Evolutionary conservation across 2,329 filamentous ascomycete species (phyloP), one percentile per base, ranked within the genome.

Genomic region (Ophiostoma ips): DNA sequence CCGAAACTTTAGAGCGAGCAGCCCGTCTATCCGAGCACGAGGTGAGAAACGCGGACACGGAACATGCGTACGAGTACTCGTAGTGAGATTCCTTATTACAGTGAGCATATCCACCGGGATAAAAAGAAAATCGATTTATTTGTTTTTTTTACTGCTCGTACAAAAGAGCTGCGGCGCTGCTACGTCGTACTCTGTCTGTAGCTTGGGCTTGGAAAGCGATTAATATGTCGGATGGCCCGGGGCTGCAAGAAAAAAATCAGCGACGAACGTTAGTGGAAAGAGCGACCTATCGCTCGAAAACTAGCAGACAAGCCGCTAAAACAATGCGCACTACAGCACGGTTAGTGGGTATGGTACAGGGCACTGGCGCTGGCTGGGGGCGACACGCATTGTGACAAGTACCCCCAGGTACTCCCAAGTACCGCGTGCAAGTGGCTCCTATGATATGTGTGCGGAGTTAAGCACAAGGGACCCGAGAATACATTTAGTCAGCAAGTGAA

Each of bases 211-310:
- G 49, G 51, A 47, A n/a, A n/a, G n/a, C n/a, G n/a, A n/a, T n/a
- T n/a, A n/a, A n/a, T n/a, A n/a, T n/a, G n/a, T 51, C 54, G 54
- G 54, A 55, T 55, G 46, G 50, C 48, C 54, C 54, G 54, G 54
- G 54, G 40, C 48, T 28, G 48, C 34, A 40, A 46, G 46, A 40
- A 38, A 34, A 51, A 24, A 40, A 18, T 31, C 24, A 41, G 45
- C 21, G n/a, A 8, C 11, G 15, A 43, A 43, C 11, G 24, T 28
- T 43, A 30, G 24, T 43, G 40, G 40, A 15, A 34, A 12, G 9
- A 34, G 31, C 13, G 31, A 16, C 15, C 7, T n/a, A 30, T 21
- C 21, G 40, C 24, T 9, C 10, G n/a, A 41, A n/a, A n/a, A n/a
- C n/a, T n/a, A n/a, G n/a, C n/a, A n/a, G n/a, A n/a, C n/a, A n/a